Percentiles rank a stretch among this genome's conserved stretches.
Conservation (phyloP, 2,329 filamentous ascomycete genomes). For the Ceratocystis colombiana region DNA sequence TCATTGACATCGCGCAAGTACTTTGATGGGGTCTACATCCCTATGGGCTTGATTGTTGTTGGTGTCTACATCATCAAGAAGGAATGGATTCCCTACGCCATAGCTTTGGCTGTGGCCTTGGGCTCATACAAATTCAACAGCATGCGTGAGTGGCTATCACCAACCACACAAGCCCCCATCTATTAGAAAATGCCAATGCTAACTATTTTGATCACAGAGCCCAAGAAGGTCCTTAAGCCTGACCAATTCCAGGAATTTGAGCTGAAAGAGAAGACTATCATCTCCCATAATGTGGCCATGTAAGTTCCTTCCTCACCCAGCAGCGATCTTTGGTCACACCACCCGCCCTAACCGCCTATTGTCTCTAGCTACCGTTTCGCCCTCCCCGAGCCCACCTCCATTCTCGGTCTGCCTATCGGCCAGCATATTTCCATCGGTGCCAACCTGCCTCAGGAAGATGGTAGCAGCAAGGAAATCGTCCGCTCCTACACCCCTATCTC, state of each 20-base stretch:
- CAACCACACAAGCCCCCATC: background rate
- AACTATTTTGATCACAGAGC: constrained; percentile 40
- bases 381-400: constrained; percentile 64
- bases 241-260: constrained; percentile 83
- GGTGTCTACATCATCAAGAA: constrained; percentile 68
- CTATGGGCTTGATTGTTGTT: constrained; percentile 65
- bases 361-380: constrained; percentile 71
- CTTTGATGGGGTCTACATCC: constrained; percentile 73
- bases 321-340: background rate
- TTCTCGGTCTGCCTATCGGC: constrained; percentile 93
- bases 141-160: constrained; percentile 48
- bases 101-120: constrained; percentile 54
- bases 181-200: background rate
- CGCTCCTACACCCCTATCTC: constrained; percentile 90
- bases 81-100: constrained; percentile 64
- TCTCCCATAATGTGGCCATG: constrained; percentile 98
- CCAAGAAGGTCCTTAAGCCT: constrained; percentile 76
- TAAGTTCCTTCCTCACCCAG: constrained; percentile 35
- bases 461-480: constrained; percentile 69
- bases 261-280: constrained; percentile 85
- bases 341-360: background rate
- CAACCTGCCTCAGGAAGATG: constrained; percentile 55
- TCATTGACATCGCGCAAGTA: constrained; percentile 51
- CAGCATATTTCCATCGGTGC: constrained; percentile 97
- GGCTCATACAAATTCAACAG: constrained; percentile 61